These are phyloP conservation scores for Pisolithus orientalis DNA, from an alignment of 768 basidiomycete genomes.

Conservation along the genomic window DNA sequence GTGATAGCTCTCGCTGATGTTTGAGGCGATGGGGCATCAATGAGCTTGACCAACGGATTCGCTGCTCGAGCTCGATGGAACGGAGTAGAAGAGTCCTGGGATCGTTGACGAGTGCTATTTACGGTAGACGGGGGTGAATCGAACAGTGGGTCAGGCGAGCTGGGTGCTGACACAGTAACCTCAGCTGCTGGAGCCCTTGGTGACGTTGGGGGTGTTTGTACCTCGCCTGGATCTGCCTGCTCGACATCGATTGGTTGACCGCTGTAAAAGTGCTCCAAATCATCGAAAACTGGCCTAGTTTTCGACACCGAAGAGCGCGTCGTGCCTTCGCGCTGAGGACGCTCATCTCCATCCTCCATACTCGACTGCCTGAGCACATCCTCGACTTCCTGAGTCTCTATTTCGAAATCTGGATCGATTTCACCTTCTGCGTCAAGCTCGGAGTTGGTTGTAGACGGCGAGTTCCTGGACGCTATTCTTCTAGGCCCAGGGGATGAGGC, in stretches of 20 bases:
- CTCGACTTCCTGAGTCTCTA: conserved; percentile 32
- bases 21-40: conserved; percentile 30
- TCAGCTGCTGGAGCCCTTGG: background rate
- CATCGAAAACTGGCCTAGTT: conserved; percentile 18
- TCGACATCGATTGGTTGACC: conserved; percentile 27
- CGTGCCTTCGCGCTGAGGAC: conserved; percentile 3
- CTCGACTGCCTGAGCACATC: conserved; percentile 24
- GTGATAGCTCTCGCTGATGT: conserved; percentile 37
- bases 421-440: conserved; percentile 29
- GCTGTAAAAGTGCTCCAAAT: conserved; percentile 25
- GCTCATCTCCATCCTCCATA: conserved; percentile 15
- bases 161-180: background rate
- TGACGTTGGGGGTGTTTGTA: conserved; percentile 1
- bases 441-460: conserved; percentile 20
- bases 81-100: conserved; percentile 13
- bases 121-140: conserved; percentile 15
- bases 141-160: conserved; percentile 23
- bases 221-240: conserved; percentile 6
- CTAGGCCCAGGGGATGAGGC: conserved; percentile 24
- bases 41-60: conserved; percentile 50
- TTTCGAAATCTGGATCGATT: conserved; percentile 29
- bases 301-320: conserved; percentile 2
- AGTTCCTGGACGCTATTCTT: conserved; percentile 12
- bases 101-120: conserved; percentile 6
- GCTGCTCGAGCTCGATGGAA: conserved; percentile 42